Evolutionary conservation across 2,329 filamentous ascomycete species (phyloP).

Genomic region (Helminthosporium solani): DNA sequence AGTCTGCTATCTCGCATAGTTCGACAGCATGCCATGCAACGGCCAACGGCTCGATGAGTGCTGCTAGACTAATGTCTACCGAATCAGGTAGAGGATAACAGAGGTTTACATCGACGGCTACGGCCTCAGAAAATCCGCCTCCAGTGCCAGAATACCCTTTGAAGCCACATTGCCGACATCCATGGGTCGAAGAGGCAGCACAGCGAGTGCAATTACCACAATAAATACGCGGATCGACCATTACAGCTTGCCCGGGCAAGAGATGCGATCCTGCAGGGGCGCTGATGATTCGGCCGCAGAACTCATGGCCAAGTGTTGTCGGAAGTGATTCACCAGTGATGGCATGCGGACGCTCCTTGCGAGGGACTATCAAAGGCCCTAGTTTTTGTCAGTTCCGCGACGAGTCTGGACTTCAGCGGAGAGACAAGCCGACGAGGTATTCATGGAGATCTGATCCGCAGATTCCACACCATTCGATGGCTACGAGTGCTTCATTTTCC

Average conservation of each 20-base stretch:
- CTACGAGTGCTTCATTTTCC: constrained; percentile 27
- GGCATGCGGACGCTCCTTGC: constrained; percentile 21
- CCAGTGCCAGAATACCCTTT: constrained; percentile 27
- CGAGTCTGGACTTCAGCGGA: not conserved
- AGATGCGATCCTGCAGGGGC: constrained; percentile 20
- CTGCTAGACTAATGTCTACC: constrained; percentile 24
- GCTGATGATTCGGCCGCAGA: constrained; percentile 28
- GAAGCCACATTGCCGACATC: constrained; percentile 25
- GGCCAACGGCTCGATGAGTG: constrained; percentile 32
- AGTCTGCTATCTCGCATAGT: constrained; percentile 10
- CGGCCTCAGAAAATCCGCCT: constrained; percentile 28
- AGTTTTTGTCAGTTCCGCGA: not conserved
- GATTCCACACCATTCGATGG: constrained; percentile 34
- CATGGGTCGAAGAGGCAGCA: constrained; percentile 16
- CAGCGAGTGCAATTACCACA: constrained; percentile 28
- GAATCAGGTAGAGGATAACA: constrained; percentile 25
- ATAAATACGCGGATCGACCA: constrained; percentile 33
- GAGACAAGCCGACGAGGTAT: constrained; percentile 24
- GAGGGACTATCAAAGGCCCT: constrained; percentile 18
- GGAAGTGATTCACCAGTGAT: constrained; percentile 21
- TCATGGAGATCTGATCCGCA: constrained; percentile 35
- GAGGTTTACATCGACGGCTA: constrained; percentile 24
- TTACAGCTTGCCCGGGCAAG: constrained; percentile 26
- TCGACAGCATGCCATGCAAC: constrained; percentile 34
- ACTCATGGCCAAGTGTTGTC: constrained; percentile 36